phyloP scores from a whole-genome alignment of 768 basidiomycete species.

The Saitozyma sp. region DNA sequence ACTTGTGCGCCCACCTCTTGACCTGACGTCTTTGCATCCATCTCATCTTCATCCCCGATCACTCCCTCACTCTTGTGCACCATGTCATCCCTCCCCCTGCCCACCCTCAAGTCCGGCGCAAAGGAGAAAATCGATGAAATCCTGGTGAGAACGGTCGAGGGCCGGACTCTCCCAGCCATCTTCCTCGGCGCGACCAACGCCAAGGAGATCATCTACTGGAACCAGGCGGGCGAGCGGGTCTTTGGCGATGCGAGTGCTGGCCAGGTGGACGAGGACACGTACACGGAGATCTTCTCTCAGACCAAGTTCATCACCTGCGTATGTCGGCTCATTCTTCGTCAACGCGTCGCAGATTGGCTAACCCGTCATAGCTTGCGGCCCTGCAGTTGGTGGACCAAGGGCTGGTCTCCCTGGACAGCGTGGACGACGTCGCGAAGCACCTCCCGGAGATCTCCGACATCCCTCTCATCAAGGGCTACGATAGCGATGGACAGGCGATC shows the following conservation, averaged over 20 bases:
- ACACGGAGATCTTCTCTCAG: slow-evolving; percentile 37
- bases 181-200: slow-evolving; percentile 36
- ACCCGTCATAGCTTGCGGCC: slow-evolving; percentile 26
- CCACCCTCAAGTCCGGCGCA: background rate
- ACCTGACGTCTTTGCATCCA: slow-evolving; percentile 46
- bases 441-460: slow-evolving; percentile 35
- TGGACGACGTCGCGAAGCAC: slow-evolving; percentile 25
- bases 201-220: slow-evolving; percentile 33
- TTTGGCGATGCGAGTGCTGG: slow-evolving; percentile 22
- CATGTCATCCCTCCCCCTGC: background rate
- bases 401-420: slow-evolving; percentile 32
- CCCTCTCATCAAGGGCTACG: slow-evolving; percentile 33
- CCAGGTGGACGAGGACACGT: slow-evolving; percentile 21
- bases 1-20: no score
- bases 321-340: slow-evolving; percentile 4
- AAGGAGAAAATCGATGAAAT: slow-evolving; percentile 15
- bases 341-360: no score
- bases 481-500: slow-evolving; percentile 23
- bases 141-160: slow-evolving; percentile 23
- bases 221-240: slow-evolving; percentile 28
- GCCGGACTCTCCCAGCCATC: slow-evolving; percentile 20
- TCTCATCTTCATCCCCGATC: slow-evolving; percentile 47
- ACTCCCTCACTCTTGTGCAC: background rate
- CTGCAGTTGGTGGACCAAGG: slow-evolving; percentile 46
- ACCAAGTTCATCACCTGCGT: slow-evolving; percentile 46